A percentile compares a stretch with the other conserved stretches of the same genome.
These are phyloP conservation scores for Alternaria postmessia DNA, from an alignment of 2,329 filamentous ascomycete genomes.

Conservation along the genomic window DNA sequence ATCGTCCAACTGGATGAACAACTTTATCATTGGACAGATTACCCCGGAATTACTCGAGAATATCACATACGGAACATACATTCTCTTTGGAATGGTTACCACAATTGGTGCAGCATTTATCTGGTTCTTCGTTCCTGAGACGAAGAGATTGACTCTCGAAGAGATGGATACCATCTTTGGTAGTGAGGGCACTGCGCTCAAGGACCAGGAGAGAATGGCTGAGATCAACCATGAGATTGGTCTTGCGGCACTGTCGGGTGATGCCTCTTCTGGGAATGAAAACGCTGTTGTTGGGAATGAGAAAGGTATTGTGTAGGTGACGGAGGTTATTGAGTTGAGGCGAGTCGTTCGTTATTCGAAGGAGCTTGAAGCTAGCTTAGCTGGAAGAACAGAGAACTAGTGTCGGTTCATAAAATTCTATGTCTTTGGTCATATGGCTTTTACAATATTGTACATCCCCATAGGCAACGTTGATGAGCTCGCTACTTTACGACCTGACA, in stretches of 20 bases:
- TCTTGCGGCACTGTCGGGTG: slow-evolving; percentile 52
- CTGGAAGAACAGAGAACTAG: not conserved
- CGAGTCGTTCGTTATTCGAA: not conserved
- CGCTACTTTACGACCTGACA: not conserved
- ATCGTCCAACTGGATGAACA: slow-evolving; percentile 59
- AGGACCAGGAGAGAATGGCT: slow-evolving; percentile 74
- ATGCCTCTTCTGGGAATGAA: slow-evolving; percentile 11
- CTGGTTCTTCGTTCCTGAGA: slow-evolving; percentile 62
- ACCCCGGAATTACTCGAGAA: slow-evolving; percentile 71
- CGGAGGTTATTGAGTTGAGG: not conserved
- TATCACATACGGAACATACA: slow-evolving; percentile 75
- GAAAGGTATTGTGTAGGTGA: slow-evolving; percentile 19
- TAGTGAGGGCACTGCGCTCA: slow-evolving; percentile 69
- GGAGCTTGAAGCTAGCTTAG: not conserved
- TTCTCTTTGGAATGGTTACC: slow-evolving; percentile 73
- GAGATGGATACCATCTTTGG: slow-evolving; percentile 74
- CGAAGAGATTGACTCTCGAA: slow-evolving; percentile 61
- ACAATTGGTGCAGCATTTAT: slow-evolving; percentile 67
- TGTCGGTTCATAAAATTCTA: not conserved
- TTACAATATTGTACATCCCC: not conserved
- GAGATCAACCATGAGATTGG: slow-evolving; percentile 77
- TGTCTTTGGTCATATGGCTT: not conserved
- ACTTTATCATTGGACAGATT: slow-evolving; percentile 71
- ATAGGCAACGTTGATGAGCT: not conserved
- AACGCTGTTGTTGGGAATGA: slow-evolving; percentile 20